Evolutionary conservation across 306 rosid genomes (phyloP), one percentile per base, ranked within the genome.

Genomic region (Trifolium pratense): DNA sequence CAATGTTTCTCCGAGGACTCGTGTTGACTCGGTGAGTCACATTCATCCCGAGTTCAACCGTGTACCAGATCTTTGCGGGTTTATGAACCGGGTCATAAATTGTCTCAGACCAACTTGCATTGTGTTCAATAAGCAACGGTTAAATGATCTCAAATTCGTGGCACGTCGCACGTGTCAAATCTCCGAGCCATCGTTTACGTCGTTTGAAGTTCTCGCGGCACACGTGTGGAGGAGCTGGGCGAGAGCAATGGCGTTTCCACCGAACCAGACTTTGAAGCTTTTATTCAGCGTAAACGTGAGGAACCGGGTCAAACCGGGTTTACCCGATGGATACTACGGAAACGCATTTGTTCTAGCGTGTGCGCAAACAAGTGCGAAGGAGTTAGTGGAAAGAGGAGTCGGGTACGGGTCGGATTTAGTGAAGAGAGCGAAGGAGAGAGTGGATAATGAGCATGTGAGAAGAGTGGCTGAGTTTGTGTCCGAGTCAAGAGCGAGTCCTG

Each of bases 191-290:
- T 26, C 55, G 12, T 82, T 32, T 81, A 89, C 98, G 1, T 79
- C 92, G 3, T 93, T 93, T 17, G 98, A 93, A 75, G 92, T 87
- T 10, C 86, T 93, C 1, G 81, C 94, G 0, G 97, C 90, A 0
- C 98, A 91, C 74, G 84, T 93, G 12, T 93, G 98, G 98, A 77
- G 97, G 81, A 91, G 94, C 49, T 93, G 98, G 98, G 94, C 92
- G 7, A 77, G 85, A 59, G 86, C 98, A 13, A 4, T 93, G 67
- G 85, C 72, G 36, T 83, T 93, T 6, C 94, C 98, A 0, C 52
- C 86, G 5, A 90, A 77, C 74, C 98, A 93, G 36, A 74, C 9
- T 0, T 3, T 89, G 12, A 93, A 93, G 80, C 79, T 93, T 1
- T 79, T 93, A 0, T 91, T 93, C 80, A 91, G 97, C 75, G 21